Evolutionary conservation across 371 early-diverging fungal species (phyloP).

Genomic region (Blakeslea trispora): DNA sequence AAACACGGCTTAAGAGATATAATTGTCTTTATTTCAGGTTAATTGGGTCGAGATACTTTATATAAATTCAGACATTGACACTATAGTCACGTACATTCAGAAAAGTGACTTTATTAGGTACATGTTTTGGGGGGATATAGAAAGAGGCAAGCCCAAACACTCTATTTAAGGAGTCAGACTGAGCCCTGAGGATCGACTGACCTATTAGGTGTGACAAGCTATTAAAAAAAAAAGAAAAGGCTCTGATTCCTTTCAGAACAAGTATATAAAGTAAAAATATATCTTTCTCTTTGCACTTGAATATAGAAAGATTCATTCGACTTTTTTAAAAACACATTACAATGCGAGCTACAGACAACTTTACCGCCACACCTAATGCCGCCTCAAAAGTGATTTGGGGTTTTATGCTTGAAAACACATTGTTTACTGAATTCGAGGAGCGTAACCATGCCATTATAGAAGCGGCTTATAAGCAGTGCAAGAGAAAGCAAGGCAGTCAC

Average conservation of each 20-base stretch:
- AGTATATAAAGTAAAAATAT: not conserved
- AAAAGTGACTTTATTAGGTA: not conserved
- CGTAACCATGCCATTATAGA: slow-evolving; percentile 44
- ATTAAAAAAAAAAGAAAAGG: not conserved
- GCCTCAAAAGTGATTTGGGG: slow-evolving; percentile 36
- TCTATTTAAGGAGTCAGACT: no score
- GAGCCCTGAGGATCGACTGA: slow-evolving; percentile 24
- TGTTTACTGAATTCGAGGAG: slow-evolving; percentile 42
- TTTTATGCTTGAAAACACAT: slow-evolving; percentile 50
- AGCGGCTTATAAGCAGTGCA: slow-evolving; percentile 27
- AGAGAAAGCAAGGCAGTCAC: slow-evolving; percentile 30
- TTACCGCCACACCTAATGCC: not conserved
- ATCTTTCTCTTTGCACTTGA: not conserved
- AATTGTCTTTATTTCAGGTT: no score
- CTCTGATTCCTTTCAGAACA: not conserved
- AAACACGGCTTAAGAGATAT: no score
- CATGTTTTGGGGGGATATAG: slow-evolving; percentile 1
- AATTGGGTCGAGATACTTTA: no score
- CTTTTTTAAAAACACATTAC: not conserved
- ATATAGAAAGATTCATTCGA: not conserved
- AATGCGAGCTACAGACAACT: not conserved
- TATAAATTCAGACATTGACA: not conserved
- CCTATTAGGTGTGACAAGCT: slow-evolving; percentile 14
- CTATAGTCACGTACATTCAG: not conserved
- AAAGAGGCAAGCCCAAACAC: not conserved